Conservation (phyloP, 345 rosid species). For the Anacardium occidentale region DNA sequence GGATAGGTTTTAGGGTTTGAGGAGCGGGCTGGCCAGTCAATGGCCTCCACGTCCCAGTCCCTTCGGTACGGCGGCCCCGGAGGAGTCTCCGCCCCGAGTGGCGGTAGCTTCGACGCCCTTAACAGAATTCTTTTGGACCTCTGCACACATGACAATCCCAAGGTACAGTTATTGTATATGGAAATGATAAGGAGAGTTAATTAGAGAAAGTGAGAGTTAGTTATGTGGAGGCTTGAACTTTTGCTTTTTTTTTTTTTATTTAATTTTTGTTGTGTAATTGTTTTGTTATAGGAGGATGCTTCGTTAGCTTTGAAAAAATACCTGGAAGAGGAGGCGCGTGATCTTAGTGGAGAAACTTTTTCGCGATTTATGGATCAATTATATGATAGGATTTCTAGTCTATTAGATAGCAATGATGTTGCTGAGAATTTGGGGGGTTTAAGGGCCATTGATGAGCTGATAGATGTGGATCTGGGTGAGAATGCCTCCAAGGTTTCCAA, state of each 20-base stretch:
- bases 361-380: slow-evolving; percentile 87
- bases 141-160: slow-evolving; percentile 71
- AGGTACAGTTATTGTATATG: slow-evolving; percentile 37
- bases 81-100: slow-evolving; percentile 46
- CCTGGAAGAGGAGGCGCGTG: slow-evolving; percentile 83
- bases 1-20: slow-evolving; percentile 45
- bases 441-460: slow-evolving; percentile 85
- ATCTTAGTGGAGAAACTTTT: slow-evolving; percentile 84
- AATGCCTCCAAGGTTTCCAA: slow-evolving; percentile 94
- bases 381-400: slow-evolving; percentile 66
- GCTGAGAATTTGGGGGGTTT: slow-evolving; percentile 92
- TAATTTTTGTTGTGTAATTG: not conserved
- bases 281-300: slow-evolving; percentile 68
- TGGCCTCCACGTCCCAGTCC: slow-evolving; percentile 65
- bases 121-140: slow-evolving; percentile 83
- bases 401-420: slow-evolving; percentile 69
- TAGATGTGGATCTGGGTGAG: slow-evolving; percentile 90
- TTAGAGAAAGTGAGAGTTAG: not conserved
- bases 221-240: not conserved
- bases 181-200: not conserved
- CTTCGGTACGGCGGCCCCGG: slow-evolving; percentile 52
- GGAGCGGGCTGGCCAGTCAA: slow-evolving; percentile 13
- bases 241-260: not conserved
- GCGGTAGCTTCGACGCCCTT: slow-evolving; percentile 71
- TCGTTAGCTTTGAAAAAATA: slow-evolving; percentile 75